These are phyloP conservation scores for Physaria fendleri DNA, from an alignment of 345 rosid species.

Conservation along the genomic window DNA sequence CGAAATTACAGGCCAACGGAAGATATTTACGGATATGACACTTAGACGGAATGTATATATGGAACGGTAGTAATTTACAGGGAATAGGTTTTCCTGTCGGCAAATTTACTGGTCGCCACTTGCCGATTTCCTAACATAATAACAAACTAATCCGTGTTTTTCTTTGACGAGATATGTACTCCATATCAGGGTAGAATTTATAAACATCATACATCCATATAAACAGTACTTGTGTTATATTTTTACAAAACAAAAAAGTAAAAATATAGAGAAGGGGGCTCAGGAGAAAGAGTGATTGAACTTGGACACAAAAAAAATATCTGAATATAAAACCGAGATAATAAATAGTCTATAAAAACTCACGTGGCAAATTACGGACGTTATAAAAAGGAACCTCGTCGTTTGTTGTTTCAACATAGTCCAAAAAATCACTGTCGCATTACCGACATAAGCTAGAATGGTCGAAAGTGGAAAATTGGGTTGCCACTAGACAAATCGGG, in stretches of 20 bases:
- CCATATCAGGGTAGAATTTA: too few species aligned
- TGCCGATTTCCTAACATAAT: too few species aligned
- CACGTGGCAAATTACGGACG: constrained; percentile 23
- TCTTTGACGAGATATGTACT: too few species aligned
- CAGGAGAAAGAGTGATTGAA: not conserved
- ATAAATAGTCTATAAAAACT: not conserved
- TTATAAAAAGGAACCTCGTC: not conserved
- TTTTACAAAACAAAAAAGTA: not conserved
- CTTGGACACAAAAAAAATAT: not conserved
- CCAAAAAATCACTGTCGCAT: constrained; percentile 2
- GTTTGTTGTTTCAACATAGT: too few species aligned
- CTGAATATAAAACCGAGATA: not conserved
- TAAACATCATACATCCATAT: not conserved
- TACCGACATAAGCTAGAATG: constrained; percentile 31
- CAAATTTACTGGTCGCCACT: too few species aligned
- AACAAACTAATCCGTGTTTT: too few species aligned
- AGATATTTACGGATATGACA: too few species aligned
- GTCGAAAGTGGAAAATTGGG: constrained; percentile 16
- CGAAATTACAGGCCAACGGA: too few species aligned
- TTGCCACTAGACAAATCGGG: not conserved
- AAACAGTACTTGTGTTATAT: not conserved
- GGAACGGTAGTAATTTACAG: too few species aligned
- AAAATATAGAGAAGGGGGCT: not conserved
- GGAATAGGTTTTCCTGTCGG: too few species aligned
- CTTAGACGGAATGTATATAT: too few species aligned